Evolutionary conservation across 257 asterid species (phyloP).

Genomic region (Marsdenia floribunda): DNA sequence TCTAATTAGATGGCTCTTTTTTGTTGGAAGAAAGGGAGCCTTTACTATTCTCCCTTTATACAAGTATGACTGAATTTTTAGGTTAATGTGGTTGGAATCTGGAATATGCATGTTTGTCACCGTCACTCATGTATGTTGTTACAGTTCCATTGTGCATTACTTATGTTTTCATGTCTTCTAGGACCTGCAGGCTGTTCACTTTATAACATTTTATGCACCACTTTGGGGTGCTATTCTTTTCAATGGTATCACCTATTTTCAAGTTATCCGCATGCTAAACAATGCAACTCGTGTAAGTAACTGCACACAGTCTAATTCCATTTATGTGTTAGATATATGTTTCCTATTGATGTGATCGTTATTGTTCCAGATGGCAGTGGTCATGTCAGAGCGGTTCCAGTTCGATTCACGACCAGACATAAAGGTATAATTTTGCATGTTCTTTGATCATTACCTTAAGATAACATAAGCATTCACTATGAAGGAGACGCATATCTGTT

Average conservation of each 20-base stretch:
- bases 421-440: conserved; percentile 40
- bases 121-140: background rate
- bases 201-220: conserved; percentile 89
- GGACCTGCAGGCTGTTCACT: conserved; percentile 71
- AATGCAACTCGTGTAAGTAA: conserved; percentile 93
- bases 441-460: conserved; percentile 1
- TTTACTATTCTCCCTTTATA: background rate
- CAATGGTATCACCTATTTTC: conserved; percentile 92
- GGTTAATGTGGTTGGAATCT: background rate
- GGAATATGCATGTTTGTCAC: too few relatives aligned
- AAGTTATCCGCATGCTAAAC: conserved; percentile 97
- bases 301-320: conserved; percentile 15
- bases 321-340: conserved; percentile 14
- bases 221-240: conserved; percentile 98
- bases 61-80: background rate
- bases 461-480: background rate
- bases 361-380: conserved; percentile 84
- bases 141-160: background rate
- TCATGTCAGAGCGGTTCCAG: conserved; percentile 82
- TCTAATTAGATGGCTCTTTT: background rate
- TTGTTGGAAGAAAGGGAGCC: background rate
- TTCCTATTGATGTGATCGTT: conserved; percentile 20
- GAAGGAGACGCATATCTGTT: background rate
- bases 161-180: background rate
- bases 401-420: conserved; percentile 73